A percentile compares a stretch with the other conserved stretches of the same genome.
Evolutionary conservation across 2,329 filamentous ascomycete species (phyloP).

Genomic region (Ascocoryne sarcoides): DNA sequence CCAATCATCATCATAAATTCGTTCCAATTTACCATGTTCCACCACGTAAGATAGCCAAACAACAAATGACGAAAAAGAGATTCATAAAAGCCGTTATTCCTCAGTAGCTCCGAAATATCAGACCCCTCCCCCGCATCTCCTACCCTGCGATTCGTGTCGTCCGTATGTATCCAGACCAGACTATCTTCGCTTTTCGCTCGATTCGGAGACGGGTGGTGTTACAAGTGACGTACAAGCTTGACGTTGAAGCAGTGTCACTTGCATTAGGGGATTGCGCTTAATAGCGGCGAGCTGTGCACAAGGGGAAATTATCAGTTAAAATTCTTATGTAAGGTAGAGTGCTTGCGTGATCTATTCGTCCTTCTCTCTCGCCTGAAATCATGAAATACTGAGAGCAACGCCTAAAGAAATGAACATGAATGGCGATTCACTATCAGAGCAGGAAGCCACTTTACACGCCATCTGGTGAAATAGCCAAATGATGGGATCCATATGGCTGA

Average conservation of each 20-base stretch:
- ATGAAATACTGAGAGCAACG: no score
- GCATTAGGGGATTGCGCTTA: conserved; percentile 12
- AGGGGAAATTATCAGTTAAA: conserved; percentile 24
- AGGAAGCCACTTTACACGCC: background rate
- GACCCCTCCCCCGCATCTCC: no score
- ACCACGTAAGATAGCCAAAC: background rate
- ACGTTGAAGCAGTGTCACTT: conserved; percentile 21
- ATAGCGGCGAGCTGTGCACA: conserved; percentile 23
- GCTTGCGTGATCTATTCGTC: conserved; percentile 9
- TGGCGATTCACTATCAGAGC: conserved; percentile 3
- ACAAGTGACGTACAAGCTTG: conserved; percentile 19
- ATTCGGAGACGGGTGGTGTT: conserved; percentile 9
- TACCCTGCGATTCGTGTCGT: background rate
- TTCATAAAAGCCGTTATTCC: background rate
- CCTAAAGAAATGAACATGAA: conserved; percentile 7
- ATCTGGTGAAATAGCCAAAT: background rate
- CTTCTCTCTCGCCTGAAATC: conserved; percentile 2
- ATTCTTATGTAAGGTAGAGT: conserved; percentile 21
- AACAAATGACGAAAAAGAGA: background rate
- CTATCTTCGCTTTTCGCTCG: conserved; percentile 3
- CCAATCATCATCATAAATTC: no score
- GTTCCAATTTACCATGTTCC: no score
- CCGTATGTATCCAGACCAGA: no score
- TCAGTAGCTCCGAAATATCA: no score
- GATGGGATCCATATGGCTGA: no score